Percentiles rank a stretch among this genome's conserved stretches.
Evolutionary conservation across 768 basidiomycete species (phyloP).

Genomic region (Auricularia auricula-judae): DNA sequence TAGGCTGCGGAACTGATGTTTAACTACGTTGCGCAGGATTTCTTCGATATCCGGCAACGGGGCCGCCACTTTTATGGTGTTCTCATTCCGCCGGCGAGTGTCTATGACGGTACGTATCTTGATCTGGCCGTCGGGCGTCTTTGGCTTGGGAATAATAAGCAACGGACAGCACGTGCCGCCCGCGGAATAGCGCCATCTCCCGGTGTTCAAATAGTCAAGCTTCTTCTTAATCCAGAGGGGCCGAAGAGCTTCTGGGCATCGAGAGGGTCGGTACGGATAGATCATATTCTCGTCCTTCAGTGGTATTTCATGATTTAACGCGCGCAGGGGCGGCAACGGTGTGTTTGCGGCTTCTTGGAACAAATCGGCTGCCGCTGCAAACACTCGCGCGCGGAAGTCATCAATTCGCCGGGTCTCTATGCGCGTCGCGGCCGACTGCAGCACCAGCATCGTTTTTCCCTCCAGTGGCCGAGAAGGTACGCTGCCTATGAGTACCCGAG

Average conservation of each 20-base stretch:
- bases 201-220: no score
- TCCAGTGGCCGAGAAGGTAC: no score
- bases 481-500: no score
- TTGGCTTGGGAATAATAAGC: neutral
- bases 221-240: neutral
- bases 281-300: conserved; percentile 6
- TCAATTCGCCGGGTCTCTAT: conserved; percentile 2
- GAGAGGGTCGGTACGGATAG: conserved; percentile 4
- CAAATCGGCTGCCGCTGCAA: conserved; percentile 7
- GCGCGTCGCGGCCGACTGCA: neutral
- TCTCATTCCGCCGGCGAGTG: conserved; percentile 2
- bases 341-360: conserved; percentile 2
- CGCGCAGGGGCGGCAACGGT: conserved; percentile 4
- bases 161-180: neutral
- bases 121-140: neutral
- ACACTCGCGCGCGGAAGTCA: neutral
- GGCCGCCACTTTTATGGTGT: conserved; percentile 3
- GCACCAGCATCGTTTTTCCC: neutral
- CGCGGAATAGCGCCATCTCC: no score
- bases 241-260: conserved; percentile 4
- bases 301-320: conserved; percentile 9
- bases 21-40: conserved; percentile 1
- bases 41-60: conserved; percentile 4
- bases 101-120: conserved; percentile 3
- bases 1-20: conserved; percentile 3